Evolutionary conservation across 2,329 filamentous ascomycete genomes (phyloP), one percentile per base, ranked within the genome.

Genomic region (Camillea tinctor): DNA sequence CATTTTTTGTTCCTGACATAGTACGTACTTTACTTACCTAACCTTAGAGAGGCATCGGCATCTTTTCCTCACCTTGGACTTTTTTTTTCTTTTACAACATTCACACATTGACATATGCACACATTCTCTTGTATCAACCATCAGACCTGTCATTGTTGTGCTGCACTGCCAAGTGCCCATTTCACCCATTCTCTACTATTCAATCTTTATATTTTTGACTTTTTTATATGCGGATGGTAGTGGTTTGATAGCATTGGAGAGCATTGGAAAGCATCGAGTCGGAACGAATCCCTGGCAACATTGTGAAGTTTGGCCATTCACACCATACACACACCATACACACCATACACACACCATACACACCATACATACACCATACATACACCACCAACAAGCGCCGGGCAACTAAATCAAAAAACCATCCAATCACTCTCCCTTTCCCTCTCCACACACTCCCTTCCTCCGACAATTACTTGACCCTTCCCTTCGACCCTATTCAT

Each of bases 371-470:
- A 62, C 63, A 64, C 60, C 64, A 65, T 60, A 67, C 66, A 63
- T 63, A 66, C 64, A n/a, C 64, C 15, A 64, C 65, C 65, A 65
- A 57, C 69, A 72, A 70, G 68, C 70, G 69, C 70, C 69, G 58
- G 65, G 60, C 71, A 66, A 60, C 63, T 60, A 62, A 63, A 55
- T 62, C 61, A 66, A n/a, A n/a, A n/a, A n/a, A n/a, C n/a, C n/a
- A 69, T 67, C 73, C 71, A 72, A 69, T 72, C 68, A 68, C 55
- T 60, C 62, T 17, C 19, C 21, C 52, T 24, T 19, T 61, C 52
- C 57, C 55, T 58, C 63, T 64, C 52, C 63, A 60, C 68, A 68
- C 65, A 70, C 64, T 68, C 66, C 13, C 64, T 62, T 50, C 53
- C 64, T 49, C 55, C 56, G 62, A 66, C 62, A 65, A 64, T 61